Base-by-base conservation (phyloP, 371 early-diverging fungal genomes). In the Umbelopsis sp. region DNA sequence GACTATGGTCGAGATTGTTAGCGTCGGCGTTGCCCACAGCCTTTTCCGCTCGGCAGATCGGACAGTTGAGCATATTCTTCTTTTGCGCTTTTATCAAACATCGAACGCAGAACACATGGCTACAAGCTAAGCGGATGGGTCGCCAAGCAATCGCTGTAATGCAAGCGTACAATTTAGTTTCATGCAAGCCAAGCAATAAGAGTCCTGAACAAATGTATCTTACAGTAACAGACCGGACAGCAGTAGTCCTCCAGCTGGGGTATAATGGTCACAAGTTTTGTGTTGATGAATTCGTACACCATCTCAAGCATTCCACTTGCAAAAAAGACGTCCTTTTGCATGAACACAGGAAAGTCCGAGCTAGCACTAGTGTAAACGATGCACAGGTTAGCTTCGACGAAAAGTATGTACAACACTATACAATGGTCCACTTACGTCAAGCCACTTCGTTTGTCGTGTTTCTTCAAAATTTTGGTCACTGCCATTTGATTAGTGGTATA, bases 371-470 rank as follows among this genome's bases (percentile, higher is more conserved):
- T 22, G 46, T 35, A 14, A 69, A 68, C 1, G 29, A 4, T 29
- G 29, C 29, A 29, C 29, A 29, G 29, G 29, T 29, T 29, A 29
- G 29, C 4, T 29, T 29, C 29, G 1, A 3, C 29, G 29, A 29
- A 29, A 4, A 29, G 12, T 10, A 41, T 41, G 41, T 41, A 41
- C 12, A 9, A 52, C 4, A 2, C 18, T 20, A 38, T 1, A 44
- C 25, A 0, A 8, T 16, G 25, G 22, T n/a, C 9, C n/a, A 65
- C 72, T 50, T 79, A 84, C 85, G 69, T 74, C 48, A 91, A 68
- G 4, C 86, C 87, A 8, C 91, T 89, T 51, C 89, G 80, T 71
- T 93, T 93, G 74, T 93, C 93, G 65, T 92, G 92, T 69, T 93
- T 92, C 76, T 93, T 93, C 14, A 93, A 75, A 9, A 93, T 91